Percentiles rank a stretch among this genome's conserved stretches.
Evolutionary conservation across 352 stramenopile species (phyloP).

Genomic region (Detonula confervacea): DNA sequence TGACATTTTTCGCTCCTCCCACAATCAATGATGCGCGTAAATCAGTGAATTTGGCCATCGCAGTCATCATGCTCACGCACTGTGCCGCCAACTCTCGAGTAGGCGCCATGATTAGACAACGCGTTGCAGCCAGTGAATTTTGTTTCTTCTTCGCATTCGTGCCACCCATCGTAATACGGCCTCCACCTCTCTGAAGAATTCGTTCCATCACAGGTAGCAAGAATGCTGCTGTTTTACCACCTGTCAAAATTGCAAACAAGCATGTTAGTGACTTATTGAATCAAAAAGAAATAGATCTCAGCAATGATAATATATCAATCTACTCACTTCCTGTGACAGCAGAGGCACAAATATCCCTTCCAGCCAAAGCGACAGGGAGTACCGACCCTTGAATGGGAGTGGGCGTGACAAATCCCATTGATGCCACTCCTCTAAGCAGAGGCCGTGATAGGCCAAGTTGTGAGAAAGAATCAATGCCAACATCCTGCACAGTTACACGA

Average conservation of each 20-base stretch:
- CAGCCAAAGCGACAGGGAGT: slow-evolving; percentile 93
- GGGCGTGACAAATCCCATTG: slow-evolving; percentile 96
- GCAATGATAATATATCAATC: not conserved
- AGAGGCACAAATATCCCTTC: slow-evolving; percentile 97
- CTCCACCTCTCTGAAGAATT: slow-evolving; percentile 90
- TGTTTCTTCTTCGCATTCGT: slow-evolving; percentile 63
- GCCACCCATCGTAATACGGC: slow-evolving; percentile 39
- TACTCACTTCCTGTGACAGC: slow-evolving; percentile 83
- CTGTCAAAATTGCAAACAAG: slow-evolving; percentile 82
- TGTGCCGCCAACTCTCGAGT: slow-evolving; percentile 97
- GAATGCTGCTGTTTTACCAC: slow-evolving; percentile 99
- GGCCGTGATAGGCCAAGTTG: slow-evolving; percentile 97
- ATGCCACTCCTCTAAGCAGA: slow-evolving; percentile 94
- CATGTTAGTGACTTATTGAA: not conserved
- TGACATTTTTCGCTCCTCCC: slow-evolving; percentile 88
- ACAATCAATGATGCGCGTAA: slow-evolving; percentile 93
- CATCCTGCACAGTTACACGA: slow-evolving; percentile 17
- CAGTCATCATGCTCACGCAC: slow-evolving; percentile 91
- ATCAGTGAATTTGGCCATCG: slow-evolving; percentile 95
- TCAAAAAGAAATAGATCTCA: not conserved
- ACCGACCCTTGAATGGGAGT: slow-evolving; percentile 93
- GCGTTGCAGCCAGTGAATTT: slow-evolving; percentile 87
- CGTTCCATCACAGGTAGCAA: slow-evolving; percentile 96
- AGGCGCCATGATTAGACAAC: slow-evolving; percentile 96
- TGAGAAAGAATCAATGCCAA: slow-evolving; percentile 91